Base-by-base conservation (phyloP, 306 rosid species). In the Calophaca sinica region DNA sequence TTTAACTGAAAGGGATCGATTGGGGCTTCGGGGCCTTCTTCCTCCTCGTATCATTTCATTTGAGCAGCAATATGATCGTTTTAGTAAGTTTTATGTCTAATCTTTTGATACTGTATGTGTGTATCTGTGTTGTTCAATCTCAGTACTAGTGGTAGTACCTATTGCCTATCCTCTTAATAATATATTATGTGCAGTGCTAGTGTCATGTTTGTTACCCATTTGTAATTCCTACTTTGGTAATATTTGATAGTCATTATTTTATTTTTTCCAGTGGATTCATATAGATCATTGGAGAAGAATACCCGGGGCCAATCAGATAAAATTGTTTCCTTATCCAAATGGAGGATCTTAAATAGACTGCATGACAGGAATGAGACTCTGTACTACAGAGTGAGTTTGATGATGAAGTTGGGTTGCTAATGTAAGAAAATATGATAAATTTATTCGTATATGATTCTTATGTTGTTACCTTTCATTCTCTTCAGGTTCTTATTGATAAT, bases 11-110 rank as follows among this genome's bases (percentile, higher is more conserved):
- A 85, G 99, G 78, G 97, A 96, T 76, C 86, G 99, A 38, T 85
- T 96, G 62, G 99, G 99, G 76, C 96, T 96, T 75, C 93, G 99
- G 9, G 99, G 99, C 59, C 98, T 96, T 14, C 93, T 92, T 53
- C 99, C 99, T 60, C 99, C 99, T 69, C 93, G 99, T 52, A 91
- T 96, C 61, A 92, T 96, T 81, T 87, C 99, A 51, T 96, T 96
- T 74, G 97, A 90, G 85, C 91, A 96, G 46, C 99, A 96, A 68
- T 92, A 92, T 86, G 99, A 83, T 65, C 98, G 99, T 12, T 92
- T 90, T 86, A 90, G 99, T 96, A 85, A 84, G 89, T 86, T 72
- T 63, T 45, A 73, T 75, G 62, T 70, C 33, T 71, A 35, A 6
- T 65, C 49, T 49, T 79, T 9, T 74, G n/a, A 49, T 20, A 57